phyloP scores from a whole-genome alignment of 202 grass and related monocot species.

The Dendrocalamus latiflorus region DNA sequence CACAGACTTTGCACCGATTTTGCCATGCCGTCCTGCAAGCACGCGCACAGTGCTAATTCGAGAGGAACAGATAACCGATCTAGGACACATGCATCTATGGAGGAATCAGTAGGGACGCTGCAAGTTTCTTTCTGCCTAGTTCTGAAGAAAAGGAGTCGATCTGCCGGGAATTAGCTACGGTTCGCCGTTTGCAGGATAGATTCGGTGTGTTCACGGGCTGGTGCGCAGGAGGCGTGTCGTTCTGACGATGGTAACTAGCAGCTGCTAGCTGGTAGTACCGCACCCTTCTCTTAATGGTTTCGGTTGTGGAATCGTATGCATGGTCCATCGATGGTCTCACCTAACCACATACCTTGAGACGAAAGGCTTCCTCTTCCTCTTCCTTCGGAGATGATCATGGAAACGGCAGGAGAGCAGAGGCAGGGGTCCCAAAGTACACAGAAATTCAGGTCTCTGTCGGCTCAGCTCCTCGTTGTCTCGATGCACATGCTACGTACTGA shows the following conservation, averaged over 20 bases:
- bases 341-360: background rate
- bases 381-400: background rate
- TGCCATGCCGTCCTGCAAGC: background rate
- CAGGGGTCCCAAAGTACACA: background rate
- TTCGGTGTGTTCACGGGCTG: background rate
- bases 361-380: background rate
- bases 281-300: background rate
- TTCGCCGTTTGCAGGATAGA: background rate
- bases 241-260: background rate
- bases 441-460: background rate
- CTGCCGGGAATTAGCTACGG: background rate
- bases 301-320: constrained; percentile 6
- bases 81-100: background rate
- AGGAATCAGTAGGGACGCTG: no score
- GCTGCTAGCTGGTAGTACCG: background rate
- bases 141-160: background rate
- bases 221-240: background rate
- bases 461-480: background rate
- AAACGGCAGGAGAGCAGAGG: background rate
- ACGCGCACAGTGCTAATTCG: no score
- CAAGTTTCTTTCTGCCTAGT: background rate
- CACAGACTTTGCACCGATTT: no score
- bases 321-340: background rate
- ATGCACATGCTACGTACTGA: background rate
- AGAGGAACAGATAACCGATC: no score